Conservation (phyloP, 192 early-diverging fungal species). For the Coemansia umbellata region DNA sequence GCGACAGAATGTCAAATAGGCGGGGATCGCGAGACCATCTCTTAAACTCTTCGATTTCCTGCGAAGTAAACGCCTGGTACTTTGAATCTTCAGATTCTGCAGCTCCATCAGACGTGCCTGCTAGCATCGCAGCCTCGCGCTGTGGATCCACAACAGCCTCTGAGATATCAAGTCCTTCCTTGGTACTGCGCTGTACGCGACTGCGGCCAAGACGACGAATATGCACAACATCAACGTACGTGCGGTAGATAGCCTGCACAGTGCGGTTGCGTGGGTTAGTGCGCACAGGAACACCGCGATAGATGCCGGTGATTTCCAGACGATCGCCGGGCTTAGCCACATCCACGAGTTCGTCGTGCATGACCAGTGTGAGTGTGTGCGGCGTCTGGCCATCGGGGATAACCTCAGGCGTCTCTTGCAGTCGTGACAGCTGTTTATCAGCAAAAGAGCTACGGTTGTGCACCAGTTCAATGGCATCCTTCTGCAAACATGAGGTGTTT, state of each 20-base stretch:
- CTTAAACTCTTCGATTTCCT: constrained; percentile 60
- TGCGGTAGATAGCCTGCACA: constrained; percentile 88
- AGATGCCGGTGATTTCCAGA: constrained; percentile 91
- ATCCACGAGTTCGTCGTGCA: constrained; percentile 95
- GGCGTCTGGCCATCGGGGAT: constrained; percentile 98
- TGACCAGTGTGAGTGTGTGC: constrained; percentile 86
- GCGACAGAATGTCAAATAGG: constrained; percentile 77
- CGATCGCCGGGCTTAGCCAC: constrained; percentile 89
- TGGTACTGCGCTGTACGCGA: constrained; percentile 57
- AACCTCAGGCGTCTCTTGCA: constrained; percentile 92
- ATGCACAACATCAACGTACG: constrained; percentile 94
- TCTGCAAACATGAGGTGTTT: constrained; percentile 68
- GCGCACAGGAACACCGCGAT: constrained; percentile 87
- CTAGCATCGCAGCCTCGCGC: constrained; percentile 7
- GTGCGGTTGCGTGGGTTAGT: constrained; percentile 84
- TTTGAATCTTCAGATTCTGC: constrained; percentile 35
- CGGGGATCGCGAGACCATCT: constrained; percentile 61
- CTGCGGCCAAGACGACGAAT: constrained; percentile 76
- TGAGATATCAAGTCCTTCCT: constrained; percentile 49
- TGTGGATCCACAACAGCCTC: constrained; percentile 54
- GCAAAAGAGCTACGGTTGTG: constrained; percentile 94
- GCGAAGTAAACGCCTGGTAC: constrained; percentile 38
- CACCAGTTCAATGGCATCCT: constrained; percentile 81
- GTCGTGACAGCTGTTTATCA: constrained; percentile 87
- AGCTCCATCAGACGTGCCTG: background rate